phyloP scores from a whole-genome alignment of 208 protist genomes.

The Leptomonas pyrrhocoris region DNA sequence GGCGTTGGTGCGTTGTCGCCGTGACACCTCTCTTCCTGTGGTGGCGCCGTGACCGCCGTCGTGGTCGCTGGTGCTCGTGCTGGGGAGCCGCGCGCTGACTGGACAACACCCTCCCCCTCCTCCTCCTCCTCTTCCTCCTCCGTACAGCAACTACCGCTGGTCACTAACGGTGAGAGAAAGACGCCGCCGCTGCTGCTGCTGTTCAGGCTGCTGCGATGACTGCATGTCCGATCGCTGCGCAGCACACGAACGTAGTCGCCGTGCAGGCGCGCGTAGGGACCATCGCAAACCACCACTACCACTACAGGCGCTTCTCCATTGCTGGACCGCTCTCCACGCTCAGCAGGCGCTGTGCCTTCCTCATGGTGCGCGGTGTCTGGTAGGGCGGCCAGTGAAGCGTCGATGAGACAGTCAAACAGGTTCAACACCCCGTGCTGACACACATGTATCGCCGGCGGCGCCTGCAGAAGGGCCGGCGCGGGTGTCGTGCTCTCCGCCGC shows the following conservation, averaged over 20 bases:
- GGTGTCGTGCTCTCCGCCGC: background rate
- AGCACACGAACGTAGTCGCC: constrained; percentile 23
- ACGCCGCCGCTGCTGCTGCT: background rate
- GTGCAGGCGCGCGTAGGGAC: constrained; percentile 27
- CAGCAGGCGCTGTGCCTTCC: background rate
- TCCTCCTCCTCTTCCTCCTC: too few species aligned
- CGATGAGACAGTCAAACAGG: constrained; percentile 26
- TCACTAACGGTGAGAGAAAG: background rate
- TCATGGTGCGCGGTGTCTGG: background rate
- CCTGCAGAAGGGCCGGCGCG: background rate
- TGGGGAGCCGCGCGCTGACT: background rate
- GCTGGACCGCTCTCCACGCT: too few species aligned
- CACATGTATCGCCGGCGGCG: constrained; percentile 17
- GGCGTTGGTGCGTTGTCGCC: background rate
- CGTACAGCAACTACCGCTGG: background rate
- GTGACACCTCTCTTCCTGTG: background rate
- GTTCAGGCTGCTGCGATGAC: background rate
- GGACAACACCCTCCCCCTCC: background rate
- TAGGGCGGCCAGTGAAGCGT: constrained; percentile 5
- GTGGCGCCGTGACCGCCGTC: background rate
- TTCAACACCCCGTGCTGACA: constrained; percentile 29
- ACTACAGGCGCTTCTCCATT: background rate
- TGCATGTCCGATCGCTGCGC: background rate
- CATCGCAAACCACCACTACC: constrained; percentile 20
- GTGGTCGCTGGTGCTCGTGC: background rate